Percentiles rank a stretch among this genome's conserved stretches.
These are phyloP conservation scores for Aspergillus intermedius DNA, from an alignment of 2,329 filamentous ascomycete species.

Conservation along the genomic window DNA sequence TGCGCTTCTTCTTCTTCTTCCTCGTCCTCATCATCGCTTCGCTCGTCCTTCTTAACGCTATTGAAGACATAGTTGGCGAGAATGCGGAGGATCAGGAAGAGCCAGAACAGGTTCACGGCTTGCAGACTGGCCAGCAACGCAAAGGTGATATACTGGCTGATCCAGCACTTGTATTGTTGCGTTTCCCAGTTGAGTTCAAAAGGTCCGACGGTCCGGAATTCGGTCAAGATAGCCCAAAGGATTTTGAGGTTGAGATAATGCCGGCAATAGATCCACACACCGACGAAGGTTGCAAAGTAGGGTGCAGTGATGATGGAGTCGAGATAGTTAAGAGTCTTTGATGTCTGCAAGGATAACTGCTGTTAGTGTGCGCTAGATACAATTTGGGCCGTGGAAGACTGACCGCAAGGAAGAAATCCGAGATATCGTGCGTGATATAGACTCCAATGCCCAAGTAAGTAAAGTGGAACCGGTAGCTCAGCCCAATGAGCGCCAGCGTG, in stretches of 20 bases:
- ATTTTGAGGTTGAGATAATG: slow-evolving; percentile 57
- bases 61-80: slow-evolving; percentile 37
- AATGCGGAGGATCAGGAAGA: slow-evolving; percentile 41
- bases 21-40: slow-evolving; percentile 42
- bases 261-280: slow-evolving; percentile 80
- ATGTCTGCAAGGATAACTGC: slow-evolving; percentile 52
- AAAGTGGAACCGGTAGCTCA: slow-evolving; percentile 95
- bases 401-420: slow-evolving; percentile 91
- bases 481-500: slow-evolving; percentile 71
- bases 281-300: slow-evolving; percentile 78
- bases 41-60: slow-evolving; percentile 35
- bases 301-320: slow-evolving; percentile 71
- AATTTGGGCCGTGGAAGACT: slow-evolving; percentile 2
- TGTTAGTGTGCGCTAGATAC: background rate
- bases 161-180: slow-evolving; percentile 45
- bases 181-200: slow-evolving; percentile 45
- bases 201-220: slow-evolving; percentile 43
- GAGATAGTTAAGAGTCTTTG: slow-evolving; percentile 87
- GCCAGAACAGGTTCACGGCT: slow-evolving; percentile 42
- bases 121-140: slow-evolving; percentile 39
- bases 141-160: slow-evolving; percentile 43
- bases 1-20: slow-evolving; percentile 29
- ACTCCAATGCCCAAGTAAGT: slow-evolving; percentile 90
- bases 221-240: slow-evolving; percentile 41
- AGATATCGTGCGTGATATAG: slow-evolving; percentile 91